Base-by-base conservation (phyloP, 352 stramenopile species). In the Phytophthora pinifolia region DNA sequence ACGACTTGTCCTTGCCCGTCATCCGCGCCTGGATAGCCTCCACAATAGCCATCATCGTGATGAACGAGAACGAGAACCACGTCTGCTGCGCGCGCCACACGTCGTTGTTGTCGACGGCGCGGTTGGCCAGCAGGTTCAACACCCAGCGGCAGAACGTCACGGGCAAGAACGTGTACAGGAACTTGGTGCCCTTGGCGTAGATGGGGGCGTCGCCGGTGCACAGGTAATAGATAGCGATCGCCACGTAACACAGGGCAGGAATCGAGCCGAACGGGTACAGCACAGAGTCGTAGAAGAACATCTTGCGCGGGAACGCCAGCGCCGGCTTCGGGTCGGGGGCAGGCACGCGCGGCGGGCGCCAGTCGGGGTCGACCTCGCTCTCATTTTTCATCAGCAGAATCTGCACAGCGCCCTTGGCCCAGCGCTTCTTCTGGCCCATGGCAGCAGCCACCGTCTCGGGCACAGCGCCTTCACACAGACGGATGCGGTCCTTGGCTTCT, bases 31-130 rank as follows among this genome's bases (percentile, higher is more conserved):
- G 80, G 15, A 93, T 31, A 5, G 86, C 83, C 60, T 96, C 86
- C 17, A 85, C 45, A 38, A 96, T 93, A n/a, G 83, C 86, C 54
- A 94, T 65, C 75, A 89, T 67, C 67, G 82, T 94, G 35, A 94
- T 91, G 62, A 96, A 96, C 60, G 86, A 78, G 74, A 93, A 96
- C 39, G 86, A 94, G 53, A 96, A 96, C 83, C 86, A 96, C 31
- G 83, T 94, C 72, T 96, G 83, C 75, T 96, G 86, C 0, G 82
- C 78, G 67, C 86, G 86, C 82, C 76, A 92, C 74, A 96, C 86
- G 42, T 96, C 86, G 59, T 94, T 94, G 69, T 89, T 92, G 67
- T 96, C 86, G 52, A 96, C 86, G 10, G 80, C 77, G 18, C 86
- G 86, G 57, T 96, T 96, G 1, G 83, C 79, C 45, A 96, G 37